Conservation (phyloP, 192 early-diverging fungal species). For the Chytriomyces confervae region DNA sequence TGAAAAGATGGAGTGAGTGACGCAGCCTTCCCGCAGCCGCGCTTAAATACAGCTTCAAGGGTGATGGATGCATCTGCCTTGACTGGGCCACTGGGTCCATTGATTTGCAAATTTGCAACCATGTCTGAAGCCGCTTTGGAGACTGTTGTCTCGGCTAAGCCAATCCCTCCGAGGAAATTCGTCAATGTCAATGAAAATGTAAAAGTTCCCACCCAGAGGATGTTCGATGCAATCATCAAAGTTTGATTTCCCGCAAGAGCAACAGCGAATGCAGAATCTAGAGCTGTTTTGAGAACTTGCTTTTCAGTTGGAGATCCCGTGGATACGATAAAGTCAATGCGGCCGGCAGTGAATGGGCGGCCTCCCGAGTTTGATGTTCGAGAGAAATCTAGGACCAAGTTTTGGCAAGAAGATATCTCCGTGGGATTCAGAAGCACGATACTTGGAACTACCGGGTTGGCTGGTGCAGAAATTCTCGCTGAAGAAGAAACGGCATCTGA, state of each 20-base stretch:
- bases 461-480: neutral
- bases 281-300: neutral
- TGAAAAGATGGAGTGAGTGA: neutral
- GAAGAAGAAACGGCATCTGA: neutral
- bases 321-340: neutral
- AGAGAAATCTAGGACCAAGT: neutral
- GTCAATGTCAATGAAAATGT: neutral
- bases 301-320: neutral
- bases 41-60: neutral
- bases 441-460: neutral
- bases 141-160: neutral
- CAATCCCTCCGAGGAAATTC: conserved; percentile 1
- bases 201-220: neutral
- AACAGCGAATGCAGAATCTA: neutral
- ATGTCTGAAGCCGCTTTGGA: neutral
- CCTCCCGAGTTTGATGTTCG: neutral
- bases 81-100: neutral
- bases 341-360: neutral
- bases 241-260: conserved; percentile 2
- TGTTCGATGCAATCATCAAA: neutral
- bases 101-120: conserved; percentile 3
- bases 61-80: neutral
- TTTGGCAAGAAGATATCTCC: neutral
- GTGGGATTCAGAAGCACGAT: neutral
- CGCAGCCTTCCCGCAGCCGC: neutral